Conservation (phyloP, 1,284 basidiomycete species). For the Microbotryum silenes-acaulis region DNA sequence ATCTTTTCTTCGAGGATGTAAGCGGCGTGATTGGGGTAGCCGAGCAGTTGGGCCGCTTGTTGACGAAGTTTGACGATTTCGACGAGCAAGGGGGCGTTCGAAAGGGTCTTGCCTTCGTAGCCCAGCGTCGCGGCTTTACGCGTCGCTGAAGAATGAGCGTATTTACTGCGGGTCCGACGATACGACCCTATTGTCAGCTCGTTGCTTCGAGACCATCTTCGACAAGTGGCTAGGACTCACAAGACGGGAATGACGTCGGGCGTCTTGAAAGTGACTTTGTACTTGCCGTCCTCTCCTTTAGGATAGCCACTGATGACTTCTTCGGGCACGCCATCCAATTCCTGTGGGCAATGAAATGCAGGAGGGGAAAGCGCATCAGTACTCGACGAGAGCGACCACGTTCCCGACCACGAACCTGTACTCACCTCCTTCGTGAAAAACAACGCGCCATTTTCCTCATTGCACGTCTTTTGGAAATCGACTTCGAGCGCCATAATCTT, state of each 20-base stretch:
- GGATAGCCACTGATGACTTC: slow-evolving; percentile 67
- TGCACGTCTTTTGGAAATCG: slow-evolving; percentile 73
- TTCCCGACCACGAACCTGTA: neutral
- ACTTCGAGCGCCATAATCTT: slow-evolving; percentile 61
- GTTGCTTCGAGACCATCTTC: neutral
- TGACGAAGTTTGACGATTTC: slow-evolving; percentile 58
- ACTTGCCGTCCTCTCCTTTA: slow-evolving; percentile 40
- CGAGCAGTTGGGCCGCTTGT: slow-evolving; percentile 57
- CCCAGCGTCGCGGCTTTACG: slow-evolving; percentile 57
- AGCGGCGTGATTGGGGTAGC: slow-evolving; percentile 72
- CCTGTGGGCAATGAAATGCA: slow-evolving; percentile 53
- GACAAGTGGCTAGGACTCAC: slow-evolving; percentile 2
- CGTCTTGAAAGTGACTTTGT: slow-evolving; percentile 55
- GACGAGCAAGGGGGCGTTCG: slow-evolving; percentile 61
- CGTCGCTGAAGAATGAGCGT: slow-evolving; percentile 59
- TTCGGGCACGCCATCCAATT: slow-evolving; percentile 66
- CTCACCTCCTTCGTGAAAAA: slow-evolving; percentile 44
- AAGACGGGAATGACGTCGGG: slow-evolving; percentile 68
- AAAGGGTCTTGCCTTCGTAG: slow-evolving; percentile 56
- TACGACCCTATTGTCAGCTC: neutral
- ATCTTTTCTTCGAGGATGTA: slow-evolving; percentile 72
- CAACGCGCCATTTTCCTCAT: slow-evolving; percentile 57
- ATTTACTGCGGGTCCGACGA: slow-evolving; percentile 34
- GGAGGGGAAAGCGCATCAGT: neutral
- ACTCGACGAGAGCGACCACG: neutral